Evolutionary conservation across 1,284 basidiomycete species (phyloP).

Genomic region (Leccinum brunneo-olivaceum): DNA sequence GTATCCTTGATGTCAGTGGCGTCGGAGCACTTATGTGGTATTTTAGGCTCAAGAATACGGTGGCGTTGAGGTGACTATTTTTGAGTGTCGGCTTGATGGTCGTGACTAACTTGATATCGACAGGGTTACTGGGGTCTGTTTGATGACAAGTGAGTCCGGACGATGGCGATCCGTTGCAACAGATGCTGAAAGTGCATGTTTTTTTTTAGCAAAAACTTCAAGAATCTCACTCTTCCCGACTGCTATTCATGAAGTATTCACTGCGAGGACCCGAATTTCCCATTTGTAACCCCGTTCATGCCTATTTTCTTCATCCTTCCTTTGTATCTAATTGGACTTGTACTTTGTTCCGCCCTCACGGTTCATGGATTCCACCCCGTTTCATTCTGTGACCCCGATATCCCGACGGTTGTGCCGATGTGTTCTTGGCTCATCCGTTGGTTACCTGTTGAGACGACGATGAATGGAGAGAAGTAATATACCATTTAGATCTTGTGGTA

Average conservation of each 20-base stretch:
- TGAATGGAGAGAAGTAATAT: slow-evolving; percentile 5
- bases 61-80: slow-evolving; percentile 71
- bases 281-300: slow-evolving; percentile 8
- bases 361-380: slow-evolving; percentile 2
- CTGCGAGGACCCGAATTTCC: not conserved
- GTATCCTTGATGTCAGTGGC: not conserved
- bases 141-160: slow-evolving; percentile 41
- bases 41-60: slow-evolving; percentile 43
- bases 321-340: slow-evolving; percentile 21
- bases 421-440: not conserved
- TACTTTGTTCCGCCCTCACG: slow-evolving; percentile 13
- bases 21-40: slow-evolving; percentile 10
- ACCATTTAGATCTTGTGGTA: slow-evolving; percentile 12
- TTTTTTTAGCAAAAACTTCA: slow-evolving; percentile 45
- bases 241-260: slow-evolving; percentile 26
- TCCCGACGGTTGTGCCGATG: not conserved
- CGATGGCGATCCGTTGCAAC: not conserved
- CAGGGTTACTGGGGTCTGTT: slow-evolving; percentile 60
- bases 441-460: not conserved
- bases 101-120: slow-evolving; percentile 11
- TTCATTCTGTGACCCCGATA: not conserved
- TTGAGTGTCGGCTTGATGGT: slow-evolving; percentile 2
- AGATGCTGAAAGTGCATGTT: slow-evolving; percentile 6
- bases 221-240: slow-evolving; percentile 47
- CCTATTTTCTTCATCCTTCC: slow-evolving; percentile 2